phyloP scores from a whole-genome alignment of 1,284 basidiomycete species.

The Trametes polyzona region DNA sequence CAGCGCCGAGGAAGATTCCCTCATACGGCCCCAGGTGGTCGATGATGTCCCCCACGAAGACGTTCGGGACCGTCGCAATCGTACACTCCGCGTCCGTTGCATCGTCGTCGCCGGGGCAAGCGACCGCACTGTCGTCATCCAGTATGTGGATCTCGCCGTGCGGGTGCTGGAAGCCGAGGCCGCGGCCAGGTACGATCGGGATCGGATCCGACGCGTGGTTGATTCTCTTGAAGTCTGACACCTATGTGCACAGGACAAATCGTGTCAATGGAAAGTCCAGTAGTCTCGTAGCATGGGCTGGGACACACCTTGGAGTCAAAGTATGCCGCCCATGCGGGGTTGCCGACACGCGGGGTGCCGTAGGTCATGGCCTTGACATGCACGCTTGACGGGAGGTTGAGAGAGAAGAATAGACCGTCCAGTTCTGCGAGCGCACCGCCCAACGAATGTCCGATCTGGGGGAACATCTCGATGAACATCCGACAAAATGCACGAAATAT shows the following conservation, averaged over 20 bases:
- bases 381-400: conserved; percentile 41
- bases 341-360: conserved; percentile 45
- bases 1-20: conserved; percentile 53
- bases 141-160: conserved; percentile 43
- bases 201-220: conserved; percentile 43
- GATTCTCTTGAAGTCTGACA: conserved; percentile 39
- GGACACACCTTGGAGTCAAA: conserved; percentile 35
- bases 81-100: conserved; percentile 50
- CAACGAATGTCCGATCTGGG: conserved; percentile 42
- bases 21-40: conserved; percentile 61
- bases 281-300: background rate
- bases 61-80: conserved; percentile 47
- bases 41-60: conserved; percentile 46
- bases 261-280: background rate
- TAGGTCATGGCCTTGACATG: conserved; percentile 43
- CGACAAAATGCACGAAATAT: background rate
- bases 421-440: conserved; percentile 46
- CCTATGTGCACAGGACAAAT: conserved; percentile 14
- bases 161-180: conserved; percentile 43
- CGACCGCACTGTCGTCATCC: conserved; percentile 28
- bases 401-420: conserved; percentile 40
- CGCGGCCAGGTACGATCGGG: conserved; percentile 43
- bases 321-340: conserved; percentile 35
- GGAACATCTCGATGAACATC: background rate
- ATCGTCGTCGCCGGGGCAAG: conserved; percentile 48